Conservation (phyloP, 2,329 filamentous ascomycete species). For the Metarhizium brunneum region DNA sequence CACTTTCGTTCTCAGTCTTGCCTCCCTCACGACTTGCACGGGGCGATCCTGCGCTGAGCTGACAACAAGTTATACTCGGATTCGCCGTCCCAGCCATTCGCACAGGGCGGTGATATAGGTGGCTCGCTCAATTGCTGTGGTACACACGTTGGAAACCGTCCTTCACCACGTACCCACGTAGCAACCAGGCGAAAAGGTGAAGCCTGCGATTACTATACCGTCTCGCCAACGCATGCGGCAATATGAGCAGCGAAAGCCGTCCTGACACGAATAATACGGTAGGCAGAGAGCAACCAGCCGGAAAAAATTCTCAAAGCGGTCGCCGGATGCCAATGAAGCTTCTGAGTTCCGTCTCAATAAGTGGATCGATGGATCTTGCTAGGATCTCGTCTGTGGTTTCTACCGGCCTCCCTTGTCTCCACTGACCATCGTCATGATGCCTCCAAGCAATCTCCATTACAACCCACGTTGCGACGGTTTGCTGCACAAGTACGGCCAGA, state of each 20-base stretch:
- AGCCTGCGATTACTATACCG: not conserved
- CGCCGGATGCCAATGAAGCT: not conserved
- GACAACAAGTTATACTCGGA: not conserved
- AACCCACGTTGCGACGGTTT: conserved; percentile 2
- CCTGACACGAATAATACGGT: not conserved
- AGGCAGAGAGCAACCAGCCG: not conserved
- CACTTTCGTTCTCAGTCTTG: not conserved
- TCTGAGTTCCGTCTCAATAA: not conserved
- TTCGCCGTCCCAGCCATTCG: not conserved
- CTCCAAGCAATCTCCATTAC: conserved; percentile 3
- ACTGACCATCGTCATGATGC: conserved; percentile 8
- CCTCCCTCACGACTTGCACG: not conserved
- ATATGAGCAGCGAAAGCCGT: not conserved
- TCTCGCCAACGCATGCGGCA: not conserved
- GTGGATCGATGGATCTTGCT: conserved; percentile 10
- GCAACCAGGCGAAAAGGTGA: not conserved
- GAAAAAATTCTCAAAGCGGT: not conserved
- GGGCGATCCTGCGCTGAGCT: not conserved
- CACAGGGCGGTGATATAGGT: not conserved
- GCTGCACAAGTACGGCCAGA: not conserved
- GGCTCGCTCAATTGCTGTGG: not conserved
- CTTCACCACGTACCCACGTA: not conserved
- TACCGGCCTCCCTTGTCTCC: conserved; percentile 1
- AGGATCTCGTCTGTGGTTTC: conserved; percentile 2
- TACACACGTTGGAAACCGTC: not conserved